phyloP scores from a whole-genome alignment of 441 rosid species.

The Daphne laureola region DNA sequence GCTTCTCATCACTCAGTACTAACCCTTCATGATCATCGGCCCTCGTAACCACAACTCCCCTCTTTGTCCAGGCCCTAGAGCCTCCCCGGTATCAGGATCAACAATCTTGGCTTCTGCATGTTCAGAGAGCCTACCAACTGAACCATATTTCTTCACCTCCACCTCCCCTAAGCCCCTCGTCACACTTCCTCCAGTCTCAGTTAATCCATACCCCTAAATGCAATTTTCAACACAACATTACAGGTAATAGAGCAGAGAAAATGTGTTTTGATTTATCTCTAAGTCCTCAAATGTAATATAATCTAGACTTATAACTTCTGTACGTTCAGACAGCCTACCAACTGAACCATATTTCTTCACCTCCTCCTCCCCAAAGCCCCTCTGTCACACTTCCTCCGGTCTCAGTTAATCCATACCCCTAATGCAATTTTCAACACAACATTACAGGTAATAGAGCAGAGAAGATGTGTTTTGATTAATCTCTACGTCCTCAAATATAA shows the following conservation, averaged over 20 bases:
- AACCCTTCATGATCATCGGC: constrained; percentile 75
- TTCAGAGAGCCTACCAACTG: constrained; percentile 64
- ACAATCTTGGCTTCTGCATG: constrained; percentile 75
- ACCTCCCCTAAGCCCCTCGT: constrained; percentile 35
- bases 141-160: constrained; percentile 40
- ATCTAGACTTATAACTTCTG: no score
- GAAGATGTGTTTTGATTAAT: neutral
- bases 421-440: constrained; percentile 1
- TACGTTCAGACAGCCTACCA: constrained; percentile 55
- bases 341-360: constrained; percentile 40
- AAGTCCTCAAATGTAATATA: no score
- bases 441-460: neutral
- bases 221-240: constrained; percentile 3
- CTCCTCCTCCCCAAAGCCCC: constrained; percentile 42
- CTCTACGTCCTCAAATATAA: no score
- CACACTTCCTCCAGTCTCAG: constrained; percentile 60
- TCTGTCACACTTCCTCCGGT: constrained; percentile 44
- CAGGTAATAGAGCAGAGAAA: neutral
- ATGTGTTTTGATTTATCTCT: neutral
- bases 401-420: constrained; percentile 94
- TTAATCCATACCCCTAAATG: constrained; percentile 73
- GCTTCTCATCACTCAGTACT: neutral
- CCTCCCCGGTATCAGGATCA: constrained; percentile 61
- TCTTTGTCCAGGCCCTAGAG: constrained; percentile 58
- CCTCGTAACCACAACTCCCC: constrained; percentile 93